phyloP scores from a whole-genome alignment of 2,329 filamentous ascomycete species.

The Stachybotrys elegans region DNA sequence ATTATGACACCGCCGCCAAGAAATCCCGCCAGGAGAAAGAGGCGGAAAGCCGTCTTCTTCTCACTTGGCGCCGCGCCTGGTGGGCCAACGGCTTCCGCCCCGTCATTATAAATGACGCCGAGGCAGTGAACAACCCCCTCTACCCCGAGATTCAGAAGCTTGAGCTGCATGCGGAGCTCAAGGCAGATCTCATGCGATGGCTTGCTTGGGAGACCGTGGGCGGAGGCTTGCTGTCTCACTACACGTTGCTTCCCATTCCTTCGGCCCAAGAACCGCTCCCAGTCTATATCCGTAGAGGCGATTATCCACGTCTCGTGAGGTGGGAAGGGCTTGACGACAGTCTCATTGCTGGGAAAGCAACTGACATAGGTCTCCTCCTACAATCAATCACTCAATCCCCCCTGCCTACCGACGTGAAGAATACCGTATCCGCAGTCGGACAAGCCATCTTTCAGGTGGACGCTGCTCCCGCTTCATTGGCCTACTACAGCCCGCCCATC shows the following conservation, averaged over 20 bases:
- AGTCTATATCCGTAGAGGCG: constrained; percentile 66
- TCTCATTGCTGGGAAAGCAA: constrained; percentile 66
- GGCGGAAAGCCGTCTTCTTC: constrained; percentile 72
- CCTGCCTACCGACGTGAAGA: constrained; percentile 51
- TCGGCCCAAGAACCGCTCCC: constrained; percentile 67
- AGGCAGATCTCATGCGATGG: constrained; percentile 75
- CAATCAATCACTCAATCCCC: constrained; percentile 53
- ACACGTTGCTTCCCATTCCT: constrained; percentile 81
- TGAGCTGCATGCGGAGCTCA: constrained; percentile 56
- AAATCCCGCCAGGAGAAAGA: constrained; percentile 61
- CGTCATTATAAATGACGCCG: constrained; percentile 70
- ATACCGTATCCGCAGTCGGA: constrained; percentile 57
- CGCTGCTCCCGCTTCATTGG: constrained; percentile 60
- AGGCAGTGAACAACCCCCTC: constrained; percentile 77
- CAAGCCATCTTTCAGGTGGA: constrained; percentile 61
- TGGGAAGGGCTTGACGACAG: constrained; percentile 68
- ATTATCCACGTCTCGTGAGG: constrained; percentile 68
- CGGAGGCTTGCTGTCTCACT: constrained; percentile 73
- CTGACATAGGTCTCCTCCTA: constrained; percentile 58
- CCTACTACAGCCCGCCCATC: constrained; percentile 65
- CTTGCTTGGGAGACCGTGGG: constrained; percentile 91
- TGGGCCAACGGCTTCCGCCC: constrained; percentile 92
- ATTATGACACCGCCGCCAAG: constrained; percentile 67
- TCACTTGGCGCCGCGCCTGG: constrained; percentile 90
- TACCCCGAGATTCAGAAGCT: constrained; percentile 65